Conservation (phyloP, 2,329 filamentous ascomycete species). For the Fusarium gaditjirri region DNA sequence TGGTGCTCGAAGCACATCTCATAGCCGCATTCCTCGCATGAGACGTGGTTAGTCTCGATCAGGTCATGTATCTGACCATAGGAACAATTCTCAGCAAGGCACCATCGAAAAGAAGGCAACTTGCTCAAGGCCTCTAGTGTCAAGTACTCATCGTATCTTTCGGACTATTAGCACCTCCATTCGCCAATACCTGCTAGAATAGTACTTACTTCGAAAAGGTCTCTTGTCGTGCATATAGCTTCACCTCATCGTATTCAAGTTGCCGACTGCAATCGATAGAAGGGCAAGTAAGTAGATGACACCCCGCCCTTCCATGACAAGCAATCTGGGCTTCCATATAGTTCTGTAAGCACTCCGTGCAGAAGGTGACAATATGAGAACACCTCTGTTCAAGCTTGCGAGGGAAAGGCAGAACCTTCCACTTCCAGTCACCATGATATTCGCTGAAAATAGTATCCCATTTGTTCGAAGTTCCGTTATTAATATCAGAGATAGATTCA, state of each 20-base stretch:
- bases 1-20: slow-evolving; percentile 1
- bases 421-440: background rate
- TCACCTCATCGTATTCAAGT: background rate
- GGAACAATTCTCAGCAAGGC: background rate
- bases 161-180: rapidly evolving
- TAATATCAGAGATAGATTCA: background rate
- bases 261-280: background rate
- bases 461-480: no score
- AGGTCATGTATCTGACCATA: background rate
- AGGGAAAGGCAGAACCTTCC: background rate
- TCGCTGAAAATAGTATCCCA: background rate
- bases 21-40: background rate
- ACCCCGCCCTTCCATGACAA: background rate
- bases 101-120: background rate
- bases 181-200: background rate
- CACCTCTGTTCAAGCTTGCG: background rate
- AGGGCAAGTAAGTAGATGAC: background rate
- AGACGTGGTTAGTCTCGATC: background rate
- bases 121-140: background rate
- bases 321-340: background rate
- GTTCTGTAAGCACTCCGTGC: background rate
- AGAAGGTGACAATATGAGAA: background rate
- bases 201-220: background rate
- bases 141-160: background rate
- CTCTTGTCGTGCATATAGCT: background rate